Evolutionary conservation across 352 stramenopile species (phyloP).

Genomic region (Plasmopara halstedii): DNA sequence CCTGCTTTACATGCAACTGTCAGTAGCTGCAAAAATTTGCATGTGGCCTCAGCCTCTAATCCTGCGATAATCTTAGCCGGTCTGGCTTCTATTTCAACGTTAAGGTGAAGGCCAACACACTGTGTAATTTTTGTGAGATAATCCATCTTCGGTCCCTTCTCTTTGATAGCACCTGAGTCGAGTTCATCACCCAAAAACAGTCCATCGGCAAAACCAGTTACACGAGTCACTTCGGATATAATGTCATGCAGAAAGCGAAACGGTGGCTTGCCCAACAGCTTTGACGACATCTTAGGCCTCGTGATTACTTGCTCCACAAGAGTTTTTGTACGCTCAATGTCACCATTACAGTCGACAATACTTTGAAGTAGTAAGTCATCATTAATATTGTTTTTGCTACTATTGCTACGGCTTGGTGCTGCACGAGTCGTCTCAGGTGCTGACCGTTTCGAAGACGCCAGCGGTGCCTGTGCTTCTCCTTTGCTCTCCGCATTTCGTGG

Average conservation of each 20-base stretch:
- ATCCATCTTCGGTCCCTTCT: constrained; percentile 90
- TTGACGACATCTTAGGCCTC: constrained; percentile 81
- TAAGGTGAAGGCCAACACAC: constrained; percentile 86
- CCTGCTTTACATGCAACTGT: constrained; percentile 63
- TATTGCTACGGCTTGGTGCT: constrained; percentile 31
- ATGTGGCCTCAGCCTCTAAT: constrained; percentile 90
- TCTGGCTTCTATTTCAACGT: constrained; percentile 82
- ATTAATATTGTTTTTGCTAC: constrained; percentile 22
- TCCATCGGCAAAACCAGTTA: constrained; percentile 78
- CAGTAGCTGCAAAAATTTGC: constrained; percentile 90
- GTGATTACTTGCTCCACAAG: constrained; percentile 72
- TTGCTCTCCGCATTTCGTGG: constrained; percentile 31
- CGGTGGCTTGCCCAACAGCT: constrained; percentile 76
- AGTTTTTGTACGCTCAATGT: constrained; percentile 70
- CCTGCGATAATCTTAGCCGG: constrained; percentile 87
- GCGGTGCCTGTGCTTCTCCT: constrained; percentile 22
- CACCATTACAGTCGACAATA: constrained; percentile 64
- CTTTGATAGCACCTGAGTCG: constrained; percentile 87
- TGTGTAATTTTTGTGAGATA: constrained; percentile 86
- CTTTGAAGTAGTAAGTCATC: constrained; percentile 45
- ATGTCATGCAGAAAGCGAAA: constrained; percentile 88
- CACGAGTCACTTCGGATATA: constrained; percentile 66
- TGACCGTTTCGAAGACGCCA: constrained; percentile 18
- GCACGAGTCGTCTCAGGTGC: constrained; percentile 10
- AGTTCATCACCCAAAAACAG: constrained; percentile 84